Base-by-base conservation (phyloP, 2,329 filamentous ascomycete species). In the Stagonosporopsis cucurbitacearum region DNA sequence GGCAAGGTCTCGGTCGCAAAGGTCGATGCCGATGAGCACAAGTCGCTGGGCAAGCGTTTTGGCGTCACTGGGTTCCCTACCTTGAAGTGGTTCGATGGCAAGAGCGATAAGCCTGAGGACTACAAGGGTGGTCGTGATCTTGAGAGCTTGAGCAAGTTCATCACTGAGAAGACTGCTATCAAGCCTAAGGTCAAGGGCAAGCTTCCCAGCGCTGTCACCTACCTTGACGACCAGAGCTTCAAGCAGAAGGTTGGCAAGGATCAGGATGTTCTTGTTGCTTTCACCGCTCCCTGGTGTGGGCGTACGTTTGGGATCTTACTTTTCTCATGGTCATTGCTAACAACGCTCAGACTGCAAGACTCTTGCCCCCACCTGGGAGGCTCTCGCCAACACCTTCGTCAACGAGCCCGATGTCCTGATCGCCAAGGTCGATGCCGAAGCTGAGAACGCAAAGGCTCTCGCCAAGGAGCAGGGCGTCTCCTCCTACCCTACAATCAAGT, bases 281-380 rank as follows among this genome's bases (percentile, higher is more conserved):
- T 99, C 78, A 99, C 96, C 67, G 94, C 95, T 49, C 93, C 95
- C 49, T 98, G 94, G 95, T 99, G 95, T 79, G 94, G 94, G 77
- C 94, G 95, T 98, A 86, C 79, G 92, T 90, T 26, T 20, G 11
- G 35, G 43, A 0, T 65, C 9, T 30, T 25, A 4, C 26, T 23
- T 12, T 36, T 12, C 1, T 15, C 12, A 22, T 5, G 4, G 8
- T 7, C 6, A 52, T 39, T 9, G 48, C 62, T 67, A 36, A 66
- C 53, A 40, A 15, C 30, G 11, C 45, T 28, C 74, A 97, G 95
- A 99, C 86, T 99, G 95, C 90, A 99, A 99, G 84, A 88, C 72
- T 69, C 88, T 99, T 61, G 93, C 93, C 44, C 95, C 95, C 40
- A 85, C 82, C 65, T 99, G 92, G 91, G 95, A 99, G 79, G 86